Conservation (phyloP, 805 yeast species). For the Saccharomyces paradoxus region DNA sequence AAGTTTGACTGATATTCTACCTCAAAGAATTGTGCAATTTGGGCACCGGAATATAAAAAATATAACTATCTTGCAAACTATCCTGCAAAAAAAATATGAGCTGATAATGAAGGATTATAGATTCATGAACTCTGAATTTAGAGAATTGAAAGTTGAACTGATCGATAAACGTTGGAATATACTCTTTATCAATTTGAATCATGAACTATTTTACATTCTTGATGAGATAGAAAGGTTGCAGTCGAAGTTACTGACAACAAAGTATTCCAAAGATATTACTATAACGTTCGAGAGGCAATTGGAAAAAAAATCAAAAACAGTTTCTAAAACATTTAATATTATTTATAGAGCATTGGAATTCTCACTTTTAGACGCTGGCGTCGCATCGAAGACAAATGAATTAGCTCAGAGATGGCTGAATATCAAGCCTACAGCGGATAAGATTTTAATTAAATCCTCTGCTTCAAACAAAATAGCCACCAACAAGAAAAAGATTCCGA, state of each 20-base stretch:
- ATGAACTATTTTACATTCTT: slow-evolving; percentile 32
- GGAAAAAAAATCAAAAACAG: slow-evolving; percentile 33
- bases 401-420: slow-evolving; percentile 32
- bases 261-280: slow-evolving; percentile 11
- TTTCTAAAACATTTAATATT: slow-evolving; percentile 33
- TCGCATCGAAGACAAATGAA: slow-evolving; percentile 31
- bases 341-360: slow-evolving; percentile 37
- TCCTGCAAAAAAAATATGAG: slow-evolving; percentile 35
- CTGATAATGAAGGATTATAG: slow-evolving; percentile 35
- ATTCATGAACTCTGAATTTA: slow-evolving; percentile 35
- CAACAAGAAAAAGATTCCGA: background rate
- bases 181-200: slow-evolving; percentile 41
- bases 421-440: slow-evolving; percentile 13
- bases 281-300: slow-evolving; percentile 28
- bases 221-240: slow-evolving; percentile 15
- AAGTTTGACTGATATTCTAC: slow-evolving; percentile 43
- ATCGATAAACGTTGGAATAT: slow-evolving; percentile 51
- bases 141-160: slow-evolving; percentile 36
- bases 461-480: background rate
- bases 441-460: slow-evolving; percentile 8
- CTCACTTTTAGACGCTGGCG: slow-evolving; percentile 32
- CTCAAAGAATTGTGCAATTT: slow-evolving; percentile 41
- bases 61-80: slow-evolving; percentile 19
- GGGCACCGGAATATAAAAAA: slow-evolving; percentile 24
- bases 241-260: slow-evolving; percentile 6